Evolutionary conservation across 352 stramenopile species (phyloP).

Genomic region (Pythium coloratum): DNA sequence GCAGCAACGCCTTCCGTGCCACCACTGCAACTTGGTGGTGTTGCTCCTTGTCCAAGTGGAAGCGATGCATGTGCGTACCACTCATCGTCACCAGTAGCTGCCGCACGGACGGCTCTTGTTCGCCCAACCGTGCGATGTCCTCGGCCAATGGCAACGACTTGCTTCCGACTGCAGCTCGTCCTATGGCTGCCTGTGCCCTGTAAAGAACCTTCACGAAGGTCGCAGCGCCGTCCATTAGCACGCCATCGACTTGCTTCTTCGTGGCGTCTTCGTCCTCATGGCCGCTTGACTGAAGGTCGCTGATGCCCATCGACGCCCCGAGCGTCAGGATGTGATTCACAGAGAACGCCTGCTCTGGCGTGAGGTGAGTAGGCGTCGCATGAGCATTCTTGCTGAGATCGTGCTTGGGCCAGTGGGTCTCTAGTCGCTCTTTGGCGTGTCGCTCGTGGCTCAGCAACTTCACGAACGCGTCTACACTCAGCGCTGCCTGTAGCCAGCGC

Average conservation of each 20-base stretch:
- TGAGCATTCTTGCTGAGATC: not conserved
- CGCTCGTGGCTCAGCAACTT: constrained; percentile 20
- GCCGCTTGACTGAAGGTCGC: not conserved
- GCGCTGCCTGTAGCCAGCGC: constrained; percentile 21
- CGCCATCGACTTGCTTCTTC: not conserved
- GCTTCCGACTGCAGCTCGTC: not conserved
- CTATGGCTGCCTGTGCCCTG: not conserved
- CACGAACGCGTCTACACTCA: constrained; percentile 18
- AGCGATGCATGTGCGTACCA: not conserved
- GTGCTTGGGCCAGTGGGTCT: constrained; percentile 8
- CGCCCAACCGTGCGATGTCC: constrained; percentile 30
- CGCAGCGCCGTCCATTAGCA: constrained; percentile 15
- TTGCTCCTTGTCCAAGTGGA: constrained; percentile 12
- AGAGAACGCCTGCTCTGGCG: not conserved
- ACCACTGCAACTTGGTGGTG: not conserved
- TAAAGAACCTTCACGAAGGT: not conserved
- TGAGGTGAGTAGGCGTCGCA: not conserved
- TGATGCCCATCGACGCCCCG: not conserved
- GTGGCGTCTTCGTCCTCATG: not conserved
- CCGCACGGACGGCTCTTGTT: constrained; percentile 35
- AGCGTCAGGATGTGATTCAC: constrained; percentile 12
- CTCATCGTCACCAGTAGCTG: constrained; percentile 34
- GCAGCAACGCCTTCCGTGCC: not conserved
- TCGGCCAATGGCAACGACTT: constrained; percentile 13
- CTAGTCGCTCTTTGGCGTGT: constrained; percentile 11